Percentiles rank a stretch among this genome's conserved stretches.
These are phyloP conservation scores for Pichia sporocuriosa DNA, from an alignment of 805 yeast genomes.

Conservation along the genomic window DNA sequence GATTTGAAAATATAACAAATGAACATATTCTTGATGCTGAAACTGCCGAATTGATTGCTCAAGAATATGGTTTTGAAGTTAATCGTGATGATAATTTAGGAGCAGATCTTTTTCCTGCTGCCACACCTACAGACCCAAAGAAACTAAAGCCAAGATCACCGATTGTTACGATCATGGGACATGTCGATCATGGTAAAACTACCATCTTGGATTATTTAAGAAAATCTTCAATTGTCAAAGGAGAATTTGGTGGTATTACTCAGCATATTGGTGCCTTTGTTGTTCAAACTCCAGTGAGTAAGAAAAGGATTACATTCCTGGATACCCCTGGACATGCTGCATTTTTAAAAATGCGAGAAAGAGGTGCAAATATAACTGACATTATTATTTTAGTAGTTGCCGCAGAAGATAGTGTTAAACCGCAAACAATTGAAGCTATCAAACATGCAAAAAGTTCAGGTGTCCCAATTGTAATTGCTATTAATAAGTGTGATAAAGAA, in stretches of 20 bases:
- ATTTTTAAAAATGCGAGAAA: conserved; percentile 88
- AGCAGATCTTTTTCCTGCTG: conserved; percentile 52
- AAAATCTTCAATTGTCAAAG: conserved; percentile 73
- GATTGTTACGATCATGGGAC: conserved; percentile 96
- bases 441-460: conserved; percentile 81
- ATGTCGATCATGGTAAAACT: conserved; percentile 97
- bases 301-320: conserved; percentile 75
- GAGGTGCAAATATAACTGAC: conserved; percentile 94
- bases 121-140: conserved; percentile 41
- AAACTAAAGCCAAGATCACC: conserved; percentile 72
- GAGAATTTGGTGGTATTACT: conserved; percentile 94
- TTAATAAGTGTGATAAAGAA: conserved; percentile 84
- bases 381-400: conserved; percentile 90
- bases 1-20: conserved; percentile 65
- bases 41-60: conserved; percentile 79
- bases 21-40: conserved; percentile 81
- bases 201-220: conserved; percentile 84
- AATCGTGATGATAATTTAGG: conserved; percentile 50
- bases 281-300: conserved; percentile 68
- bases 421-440: conserved; percentile 93
- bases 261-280: conserved; percentile 98
- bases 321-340: conserved; percentile 99
- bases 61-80: conserved; percentile 75
- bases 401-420: conserved; percentile 96
- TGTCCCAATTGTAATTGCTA: conserved; percentile 83